Conservation (phyloP, 768 basidiomycete species). For the Russula earlei region DNA sequence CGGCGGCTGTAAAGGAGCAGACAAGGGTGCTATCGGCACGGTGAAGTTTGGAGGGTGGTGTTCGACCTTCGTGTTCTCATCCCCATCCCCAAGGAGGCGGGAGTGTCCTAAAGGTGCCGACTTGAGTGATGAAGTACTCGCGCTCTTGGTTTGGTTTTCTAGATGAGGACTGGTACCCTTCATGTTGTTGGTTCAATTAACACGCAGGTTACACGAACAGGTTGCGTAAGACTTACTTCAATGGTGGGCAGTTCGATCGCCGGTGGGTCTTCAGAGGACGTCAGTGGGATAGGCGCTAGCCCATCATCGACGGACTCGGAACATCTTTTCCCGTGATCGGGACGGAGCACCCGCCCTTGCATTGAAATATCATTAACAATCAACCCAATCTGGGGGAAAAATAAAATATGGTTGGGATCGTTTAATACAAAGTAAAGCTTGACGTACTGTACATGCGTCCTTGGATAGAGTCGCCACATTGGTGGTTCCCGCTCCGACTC, state of each 20-base stretch:
- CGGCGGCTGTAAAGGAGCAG: not conserved
- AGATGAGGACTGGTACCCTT: no score
- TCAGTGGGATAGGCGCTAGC: no score
- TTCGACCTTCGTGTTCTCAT: not conserved
- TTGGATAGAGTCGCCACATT: not conserved
- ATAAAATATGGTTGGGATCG: not conserved
- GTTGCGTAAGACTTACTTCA: no score
- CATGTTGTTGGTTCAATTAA: no score
- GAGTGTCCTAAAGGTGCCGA: not conserved
- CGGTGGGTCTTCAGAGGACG: no score
- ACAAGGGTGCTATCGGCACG: not conserved
- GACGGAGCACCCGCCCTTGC: no score
- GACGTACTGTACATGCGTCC: not conserved
- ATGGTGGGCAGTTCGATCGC: no score
- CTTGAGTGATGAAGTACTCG: not conserved
- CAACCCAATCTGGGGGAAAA: not conserved
- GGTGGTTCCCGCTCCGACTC: not conserved
- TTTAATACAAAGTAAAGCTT: not conserved
- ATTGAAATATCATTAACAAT: not conserved
- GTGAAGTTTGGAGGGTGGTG: not conserved
- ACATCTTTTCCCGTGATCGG: no score
- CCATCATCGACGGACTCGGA: no score
- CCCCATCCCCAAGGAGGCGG: not conserved
- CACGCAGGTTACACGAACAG: no score
- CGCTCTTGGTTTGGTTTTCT: not conserved